Conservation (phyloP, 2,329 filamentous ascomycete species). For the Fusarium sp. region DNA sequence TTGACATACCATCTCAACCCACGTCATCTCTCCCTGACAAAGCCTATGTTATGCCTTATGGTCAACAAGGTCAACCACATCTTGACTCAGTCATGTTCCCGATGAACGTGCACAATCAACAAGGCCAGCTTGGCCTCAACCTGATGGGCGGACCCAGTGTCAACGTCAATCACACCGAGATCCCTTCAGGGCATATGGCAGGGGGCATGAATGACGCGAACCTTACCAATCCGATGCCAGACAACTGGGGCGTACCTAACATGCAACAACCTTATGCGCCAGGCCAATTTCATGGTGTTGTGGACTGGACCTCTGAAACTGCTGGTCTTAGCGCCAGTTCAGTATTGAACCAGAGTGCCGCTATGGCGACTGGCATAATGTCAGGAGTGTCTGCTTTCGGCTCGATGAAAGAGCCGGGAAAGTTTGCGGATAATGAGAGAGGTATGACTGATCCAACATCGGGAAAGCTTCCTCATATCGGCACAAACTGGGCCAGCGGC, state of each 20-base stretch:
- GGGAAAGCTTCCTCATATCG: conserved; percentile 16
- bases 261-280: conserved; percentile 37
- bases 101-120: conserved; percentile 44
- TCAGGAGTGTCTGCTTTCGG: conserved; percentile 34
- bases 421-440: not conserved
- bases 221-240: conserved; percentile 46
- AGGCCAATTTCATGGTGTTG: conserved; percentile 45
- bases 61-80: conserved; percentile 39
- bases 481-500: conserved; percentile 31
- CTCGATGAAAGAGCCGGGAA: conserved; percentile 24
- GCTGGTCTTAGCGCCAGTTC: conserved; percentile 51
- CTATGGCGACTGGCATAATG: conserved; percentile 47
- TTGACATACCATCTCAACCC: conserved; percentile 31
- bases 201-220: conserved; percentile 42
- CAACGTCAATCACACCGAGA: conserved; percentile 45
- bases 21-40: conserved; percentile 41
- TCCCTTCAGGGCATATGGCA: conserved; percentile 22
- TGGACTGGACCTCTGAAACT: conserved; percentile 48
- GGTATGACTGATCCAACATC: not conserved
- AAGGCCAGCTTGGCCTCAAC: conserved; percentile 47
- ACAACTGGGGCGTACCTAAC: conserved; percentile 48
- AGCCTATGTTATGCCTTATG: conserved; percentile 28
- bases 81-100: conserved; percentile 48
- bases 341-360: conserved; percentile 46
- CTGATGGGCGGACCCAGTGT: conserved; percentile 49